These are phyloP conservation scores for Boletales sp. DNA, from an alignment of 768 basidiomycete genomes.

Conservation along the genomic window DNA sequence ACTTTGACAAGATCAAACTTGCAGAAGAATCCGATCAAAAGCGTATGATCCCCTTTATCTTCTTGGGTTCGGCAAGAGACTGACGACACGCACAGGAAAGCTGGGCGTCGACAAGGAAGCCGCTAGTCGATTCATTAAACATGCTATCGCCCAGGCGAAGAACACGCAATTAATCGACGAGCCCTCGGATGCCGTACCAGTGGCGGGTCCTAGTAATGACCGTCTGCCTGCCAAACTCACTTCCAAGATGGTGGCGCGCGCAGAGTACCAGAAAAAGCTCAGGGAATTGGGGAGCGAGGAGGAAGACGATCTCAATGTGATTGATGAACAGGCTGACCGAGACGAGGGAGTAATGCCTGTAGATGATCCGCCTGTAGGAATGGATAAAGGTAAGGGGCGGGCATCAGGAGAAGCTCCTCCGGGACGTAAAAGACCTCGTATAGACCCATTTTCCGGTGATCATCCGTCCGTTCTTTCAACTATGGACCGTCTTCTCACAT, in stretches of 20 bases:
- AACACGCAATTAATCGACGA: constrained; percentile 32
- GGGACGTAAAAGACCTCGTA: constrained; percentile 48
- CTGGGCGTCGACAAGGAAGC: constrained; percentile 70
- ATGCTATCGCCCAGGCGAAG: constrained; percentile 69
- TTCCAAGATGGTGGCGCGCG: constrained; percentile 69
- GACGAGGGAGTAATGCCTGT: constrained; percentile 8
- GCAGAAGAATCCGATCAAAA: constrained; percentile 68
- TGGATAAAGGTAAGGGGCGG: constrained; percentile 37
- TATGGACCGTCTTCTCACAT: background rate
- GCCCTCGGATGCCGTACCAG: constrained; percentile 10
- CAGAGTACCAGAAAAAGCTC: constrained; percentile 56
- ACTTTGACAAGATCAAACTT: constrained; percentile 78
- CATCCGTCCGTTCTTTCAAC: background rate
- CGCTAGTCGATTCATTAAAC: constrained; percentile 79
- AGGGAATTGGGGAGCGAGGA: constrained; percentile 42
- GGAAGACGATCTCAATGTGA: constrained; percentile 38
- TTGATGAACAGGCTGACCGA: constrained; percentile 25
- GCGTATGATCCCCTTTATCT: constrained; percentile 7
- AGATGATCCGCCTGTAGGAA: background rate
- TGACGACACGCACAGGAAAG: constrained; percentile 30
- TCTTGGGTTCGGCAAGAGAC: background rate
- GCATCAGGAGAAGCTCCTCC: constrained; percentile 26
- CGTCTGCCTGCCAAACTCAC: constrained; percentile 56
- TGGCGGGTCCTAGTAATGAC: constrained; percentile 10
- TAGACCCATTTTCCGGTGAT: constrained; percentile 69